These are phyloP conservation scores for Pseudevernia furfuracea DNA, from an alignment of 495 filamentous ascomycete species.

Conservation along the genomic window DNA sequence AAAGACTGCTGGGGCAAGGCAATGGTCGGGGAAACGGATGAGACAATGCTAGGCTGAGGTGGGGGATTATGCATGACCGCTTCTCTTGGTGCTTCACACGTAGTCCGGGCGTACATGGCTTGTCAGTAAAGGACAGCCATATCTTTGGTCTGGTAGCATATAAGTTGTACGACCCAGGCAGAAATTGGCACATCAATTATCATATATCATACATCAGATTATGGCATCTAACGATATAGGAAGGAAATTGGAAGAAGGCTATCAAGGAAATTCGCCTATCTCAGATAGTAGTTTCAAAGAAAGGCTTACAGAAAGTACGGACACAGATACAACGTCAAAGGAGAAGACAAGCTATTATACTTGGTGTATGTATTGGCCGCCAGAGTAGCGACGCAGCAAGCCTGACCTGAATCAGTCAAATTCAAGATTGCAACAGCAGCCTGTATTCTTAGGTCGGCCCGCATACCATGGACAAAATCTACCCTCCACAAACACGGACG, in stretches of 20 bases:
- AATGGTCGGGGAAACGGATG: slow-evolving; percentile 3
- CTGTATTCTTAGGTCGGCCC: neutral
- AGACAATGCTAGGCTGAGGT: slow-evolving; percentile 7
- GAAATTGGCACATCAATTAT: neutral
- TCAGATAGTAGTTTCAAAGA: neutral
- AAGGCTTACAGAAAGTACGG: neutral
- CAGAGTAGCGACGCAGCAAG: neutral
- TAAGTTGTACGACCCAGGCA: neutral
- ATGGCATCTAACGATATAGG: slow-evolving; percentile 11
- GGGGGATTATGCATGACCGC: neutral
- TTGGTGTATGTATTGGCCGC: neutral
- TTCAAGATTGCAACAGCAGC: neutral
- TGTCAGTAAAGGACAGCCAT: too few relatives aligned
- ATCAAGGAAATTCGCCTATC: neutral
- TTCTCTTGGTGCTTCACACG: neutral
- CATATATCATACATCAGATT: neutral
- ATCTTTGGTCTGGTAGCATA: too few relatives aligned
- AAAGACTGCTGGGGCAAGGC: neutral
- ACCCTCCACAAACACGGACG: neutral
- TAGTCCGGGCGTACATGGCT: slow-evolving; percentile 1
- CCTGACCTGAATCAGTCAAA: neutral
- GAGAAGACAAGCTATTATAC: neutral
- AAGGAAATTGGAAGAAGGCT: slow-evolving; percentile 14
- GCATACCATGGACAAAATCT: neutral
- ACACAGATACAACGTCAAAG: neutral